A percentile compares a stretch with the other conserved stretches of the same genome.
phyloP scores from a whole-genome alignment of 345 rosid species.

The Eucalyptus curtisii region DNA sequence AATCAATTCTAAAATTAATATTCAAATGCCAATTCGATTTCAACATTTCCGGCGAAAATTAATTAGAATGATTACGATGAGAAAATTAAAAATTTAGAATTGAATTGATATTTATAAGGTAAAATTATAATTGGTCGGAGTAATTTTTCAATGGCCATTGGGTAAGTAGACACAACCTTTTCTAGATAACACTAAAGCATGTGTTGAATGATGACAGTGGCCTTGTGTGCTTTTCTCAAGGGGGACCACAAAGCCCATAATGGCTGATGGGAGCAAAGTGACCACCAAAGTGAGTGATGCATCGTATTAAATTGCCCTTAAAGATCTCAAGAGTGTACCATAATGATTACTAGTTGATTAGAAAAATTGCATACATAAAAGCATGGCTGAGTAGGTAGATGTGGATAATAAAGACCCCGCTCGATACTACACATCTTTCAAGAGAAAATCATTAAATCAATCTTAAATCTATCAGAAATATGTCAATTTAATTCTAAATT shows the following conservation, averaged over 20 bases:
- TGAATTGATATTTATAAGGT: accelerated
- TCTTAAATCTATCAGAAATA: accelerated
- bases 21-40: neutral
- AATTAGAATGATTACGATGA: accelerated
- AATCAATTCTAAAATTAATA: neutral
- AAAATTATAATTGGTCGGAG: neutral
- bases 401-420: neutral
- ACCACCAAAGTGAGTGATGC: neutral
- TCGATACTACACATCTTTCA: accelerated
- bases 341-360: neutral
- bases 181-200: neutral
- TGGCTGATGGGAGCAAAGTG: neutral
- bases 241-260: neutral
- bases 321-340: neutral
- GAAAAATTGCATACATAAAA: neutral
- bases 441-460: neutral
- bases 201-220: neutral
- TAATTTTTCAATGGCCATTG: neutral
- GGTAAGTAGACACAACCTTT: neutral
- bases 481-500: neutral
- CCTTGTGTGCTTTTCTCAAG: neutral
- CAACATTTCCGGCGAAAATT: accelerated
- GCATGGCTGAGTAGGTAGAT: neutral
- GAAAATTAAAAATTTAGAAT: neutral
- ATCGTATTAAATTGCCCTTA: neutral